Evolutionary conservation across 306 rosid species (phyloP).

Genomic region (Cucumis hystrix): DNA sequence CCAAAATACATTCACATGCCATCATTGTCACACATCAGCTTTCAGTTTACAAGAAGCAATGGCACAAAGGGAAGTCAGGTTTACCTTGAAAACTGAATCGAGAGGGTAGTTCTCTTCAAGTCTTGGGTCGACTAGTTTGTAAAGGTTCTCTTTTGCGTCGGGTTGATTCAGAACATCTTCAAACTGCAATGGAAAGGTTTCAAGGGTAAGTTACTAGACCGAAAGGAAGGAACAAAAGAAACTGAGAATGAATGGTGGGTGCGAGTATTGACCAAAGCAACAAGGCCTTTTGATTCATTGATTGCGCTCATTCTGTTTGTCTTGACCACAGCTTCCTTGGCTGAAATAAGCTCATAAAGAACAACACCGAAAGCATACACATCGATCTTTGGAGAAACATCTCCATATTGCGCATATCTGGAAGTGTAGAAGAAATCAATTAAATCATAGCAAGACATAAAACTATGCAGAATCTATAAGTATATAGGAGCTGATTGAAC

Average conservation of each 20-base stretch:
- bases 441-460: not conserved
- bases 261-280: slow-evolving; percentile 41
- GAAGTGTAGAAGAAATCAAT: slow-evolving; percentile 5
- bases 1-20: slow-evolving; percentile 5
- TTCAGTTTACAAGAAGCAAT: not conserved
- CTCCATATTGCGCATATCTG: slow-evolving; percentile 86
- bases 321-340: slow-evolving; percentile 62
- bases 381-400: slow-evolving; percentile 71
- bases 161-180: slow-evolving; percentile 52
- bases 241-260: not conserved
- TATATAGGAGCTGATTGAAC: not conserved
- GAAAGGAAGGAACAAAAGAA: not conserved
- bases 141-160: slow-evolving; percentile 36
- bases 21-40: not conserved
- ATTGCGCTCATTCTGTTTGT: slow-evolving; percentile 13
- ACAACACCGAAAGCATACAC: slow-evolving; percentile 90
- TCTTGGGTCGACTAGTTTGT: slow-evolving; percentile 55
- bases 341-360: slow-evolving; percentile 80
- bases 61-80: not conserved
- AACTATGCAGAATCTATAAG: not conserved
- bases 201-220: not conserved
- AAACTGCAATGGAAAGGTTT: slow-evolving; percentile 32
- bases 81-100: slow-evolving; percentile 72
- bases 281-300: slow-evolving; percentile 63
- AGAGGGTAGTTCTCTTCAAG: slow-evolving; percentile 62